Conservation (phyloP, 495 filamentous ascomycete species). For the Amphirosellinia nigrospora region DNA sequence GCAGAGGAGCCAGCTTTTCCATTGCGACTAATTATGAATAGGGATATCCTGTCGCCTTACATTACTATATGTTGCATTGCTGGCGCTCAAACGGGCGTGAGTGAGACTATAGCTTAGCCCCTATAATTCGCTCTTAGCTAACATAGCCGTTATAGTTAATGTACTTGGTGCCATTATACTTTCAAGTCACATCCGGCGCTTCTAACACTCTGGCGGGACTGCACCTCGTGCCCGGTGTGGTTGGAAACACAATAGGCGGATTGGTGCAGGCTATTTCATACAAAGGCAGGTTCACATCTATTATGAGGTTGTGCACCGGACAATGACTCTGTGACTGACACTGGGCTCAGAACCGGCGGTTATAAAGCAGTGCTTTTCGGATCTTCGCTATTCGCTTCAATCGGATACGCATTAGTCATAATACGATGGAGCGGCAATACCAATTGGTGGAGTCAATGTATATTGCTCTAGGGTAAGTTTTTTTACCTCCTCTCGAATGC, state of each 20-base stretch:
- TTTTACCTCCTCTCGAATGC: too few species aligned
- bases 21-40: conserved; percentile 59
- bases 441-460: conserved; percentile 65
- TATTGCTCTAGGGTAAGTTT: conserved; percentile 58
- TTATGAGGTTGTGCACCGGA: not conserved
- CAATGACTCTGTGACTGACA: not conserved
- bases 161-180: conserved; percentile 71
- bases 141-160: conserved; percentile 50
- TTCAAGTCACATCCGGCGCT: conserved; percentile 64
- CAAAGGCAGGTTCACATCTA: conserved; percentile 38
- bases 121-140: not conserved
- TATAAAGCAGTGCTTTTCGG: conserved; percentile 63
- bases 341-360: conserved; percentile 54
- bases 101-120: not conserved
- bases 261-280: conserved; percentile 64
- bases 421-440: conserved; percentile 69
- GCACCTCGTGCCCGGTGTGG: conserved; percentile 68
- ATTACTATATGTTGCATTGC: conserved; percentile 58
- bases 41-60: conserved; percentile 63
- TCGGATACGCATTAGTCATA: conserved; percentile 62
- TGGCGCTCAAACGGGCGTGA: conserved; percentile 54
- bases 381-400: conserved; percentile 55
- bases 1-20: conserved; percentile 68
- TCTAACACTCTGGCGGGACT: conserved; percentile 64
- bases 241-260: conserved; percentile 69